Evolutionary conservation across 176 grass and related monocot species (phyloP), one percentile per base, ranked within the genome.

Genomic region (Hsuehochloa calcarea): DNA sequence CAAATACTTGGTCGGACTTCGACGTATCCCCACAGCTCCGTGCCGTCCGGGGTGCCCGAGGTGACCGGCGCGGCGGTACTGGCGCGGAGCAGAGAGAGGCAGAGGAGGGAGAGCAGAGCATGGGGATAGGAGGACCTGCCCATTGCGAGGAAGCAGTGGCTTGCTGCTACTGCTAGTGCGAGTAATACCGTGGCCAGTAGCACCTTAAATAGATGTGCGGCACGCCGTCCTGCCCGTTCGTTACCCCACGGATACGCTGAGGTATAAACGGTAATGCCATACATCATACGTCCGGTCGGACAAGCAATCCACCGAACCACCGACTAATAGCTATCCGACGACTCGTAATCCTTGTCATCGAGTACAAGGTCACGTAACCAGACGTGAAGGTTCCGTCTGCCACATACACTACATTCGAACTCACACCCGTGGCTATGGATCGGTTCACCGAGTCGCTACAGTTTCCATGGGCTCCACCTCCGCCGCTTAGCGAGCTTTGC

Each of bases 11-110:
- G 91, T 43, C 91, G 89, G 70, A 93, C 89, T 81, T 92, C 43
- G 49, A 87, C 93, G 77, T 93, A 98, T 9, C 96, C 96, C 96
- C 96, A 98, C 8, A 87, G 80, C 88, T 98, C 93, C 35, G 79
- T 74, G 13, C 91, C 93, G 70, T 95, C 91, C n/a, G 46, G 15
- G 39, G 85, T 92, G 55, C 91, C 91, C 65, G 47, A 3, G 70
- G 85, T 85, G 76, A 72, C 8, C 0, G 72, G 46, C 1, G 65
- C 50, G n/a, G 84, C 74, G 50, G 68, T 52, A 3, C 40, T 63
- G 38, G 4, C 9, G 15, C 4, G 60, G 58, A 80, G 82, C 16
- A 39, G 27, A 78, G 16, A 47, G 62, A 80, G 13, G 44, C 51
- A 51, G 79, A 92, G n/a, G 75, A 58, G 17, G 54, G 39, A 65